Base-by-base conservation (phyloP, 805 yeast genomes). In the Trichomonascus vanleenenianus region DNA sequence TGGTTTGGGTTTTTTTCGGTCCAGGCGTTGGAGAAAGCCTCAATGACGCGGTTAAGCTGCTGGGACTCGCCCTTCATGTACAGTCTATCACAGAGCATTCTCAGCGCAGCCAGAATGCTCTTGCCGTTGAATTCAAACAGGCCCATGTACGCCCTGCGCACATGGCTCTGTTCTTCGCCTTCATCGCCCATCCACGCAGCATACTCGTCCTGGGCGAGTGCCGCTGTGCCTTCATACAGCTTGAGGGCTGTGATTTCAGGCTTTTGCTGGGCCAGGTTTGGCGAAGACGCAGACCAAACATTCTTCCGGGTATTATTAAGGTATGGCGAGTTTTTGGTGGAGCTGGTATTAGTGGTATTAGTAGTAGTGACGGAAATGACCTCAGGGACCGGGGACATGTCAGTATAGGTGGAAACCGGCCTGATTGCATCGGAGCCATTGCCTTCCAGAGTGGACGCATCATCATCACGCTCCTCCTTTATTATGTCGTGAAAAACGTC, bases 11-110 rank as follows among this genome's bases (percentile, higher is more conserved):
- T 66, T 61, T 59, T 74, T 25, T 60, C 60, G 18, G 70, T 65
- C 81, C 89, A 86, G 44, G 80, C 74, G 43, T 69, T 68, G 15
- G 93, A 75, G 57, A 85, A 81, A 2, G 80, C 72, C 38, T 83
- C 81, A 46, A 87, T 65, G 27, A 86, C 74, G 41, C 85, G 72
- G 62, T 85, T 93, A 43, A 86, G 78, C 56, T 82, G 83, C 55
- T 83, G 89, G 2, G 93, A 79, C 63, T 87, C 95, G 5, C 91
- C 95, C 56, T 78, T 78, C 55, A 87, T 71, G 62, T 81, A 83
- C n/a, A 86, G 58, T 52, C 72, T 75, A 33, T 74, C 71, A 53
- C 94, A 85, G 30, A 86, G 65, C 39, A 62, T 61, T 30, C 87
- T 66, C 14, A 87, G 70, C 1, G 87, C 69, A 2, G 63, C 61